These are phyloP conservation scores for Phytophthora pluvialis DNA, from an alignment of 352 stramenopile species.

Conservation along the genomic window DNA sequence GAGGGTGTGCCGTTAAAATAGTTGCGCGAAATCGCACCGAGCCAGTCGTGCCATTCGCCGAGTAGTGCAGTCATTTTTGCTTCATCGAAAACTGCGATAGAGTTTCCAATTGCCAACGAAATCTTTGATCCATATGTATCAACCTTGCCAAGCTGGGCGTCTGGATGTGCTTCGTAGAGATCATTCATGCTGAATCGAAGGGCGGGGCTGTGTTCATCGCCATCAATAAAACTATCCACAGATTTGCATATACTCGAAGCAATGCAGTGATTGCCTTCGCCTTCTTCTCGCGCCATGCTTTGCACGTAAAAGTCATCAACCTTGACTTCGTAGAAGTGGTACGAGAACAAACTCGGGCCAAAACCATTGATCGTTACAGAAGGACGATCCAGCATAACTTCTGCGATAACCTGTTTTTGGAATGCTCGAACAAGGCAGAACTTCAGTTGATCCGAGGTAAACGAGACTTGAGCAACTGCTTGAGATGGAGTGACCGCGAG, in stretches of 20 bases:
- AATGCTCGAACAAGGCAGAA: constrained; percentile 78
- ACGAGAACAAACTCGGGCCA: constrained; percentile 82
- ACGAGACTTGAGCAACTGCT: constrained; percentile 53
- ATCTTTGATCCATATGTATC: constrained; percentile 81
- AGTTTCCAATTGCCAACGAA: constrained; percentile 66
- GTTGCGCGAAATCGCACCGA: constrained; percentile 58
- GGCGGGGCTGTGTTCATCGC: constrained; percentile 23
- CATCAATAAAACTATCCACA: constrained; percentile 9
- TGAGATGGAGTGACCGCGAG: constrained; percentile 63
- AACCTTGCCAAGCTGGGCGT: constrained; percentile 50
- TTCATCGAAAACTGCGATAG: constrained; percentile 76
- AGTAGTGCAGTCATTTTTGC: constrained; percentile 72
- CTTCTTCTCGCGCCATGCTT: constrained; percentile 53
- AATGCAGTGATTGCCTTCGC: constrained; percentile 66
- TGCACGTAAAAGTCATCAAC: constrained; percentile 83
- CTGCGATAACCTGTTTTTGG: constrained; percentile 65
- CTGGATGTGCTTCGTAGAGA: constrained; percentile 70
- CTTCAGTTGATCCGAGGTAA: constrained; percentile 63
- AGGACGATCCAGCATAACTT: constrained; percentile 59
- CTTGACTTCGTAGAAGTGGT: constrained; percentile 74
- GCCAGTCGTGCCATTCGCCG: constrained; percentile 67
- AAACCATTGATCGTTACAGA: constrained; percentile 71
- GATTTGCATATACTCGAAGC: constrained; percentile 66
- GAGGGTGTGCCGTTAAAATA: constrained; percentile 36
- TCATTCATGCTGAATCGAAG: constrained; percentile 73